Percentiles rank a stretch among this genome's conserved stretches.
phyloP scores from a whole-genome alignment of 768 basidiomycete genomes.

The Mycena olivaceomarginata region DNA sequence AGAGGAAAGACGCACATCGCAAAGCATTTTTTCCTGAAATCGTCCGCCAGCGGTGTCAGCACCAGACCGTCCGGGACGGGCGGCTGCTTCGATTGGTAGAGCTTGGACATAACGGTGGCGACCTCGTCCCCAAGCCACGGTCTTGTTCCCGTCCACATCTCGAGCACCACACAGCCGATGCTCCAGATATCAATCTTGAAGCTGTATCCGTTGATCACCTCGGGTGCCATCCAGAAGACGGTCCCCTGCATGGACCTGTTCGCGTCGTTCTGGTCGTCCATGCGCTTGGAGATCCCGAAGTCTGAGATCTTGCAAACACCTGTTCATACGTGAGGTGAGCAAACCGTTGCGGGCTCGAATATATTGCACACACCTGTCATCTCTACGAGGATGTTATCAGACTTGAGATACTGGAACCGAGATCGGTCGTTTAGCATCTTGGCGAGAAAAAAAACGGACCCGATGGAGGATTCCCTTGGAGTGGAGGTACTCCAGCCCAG shows the following conservation, averaged over 20 bases:
- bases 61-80: constrained; percentile 91
- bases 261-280: constrained; percentile 90
- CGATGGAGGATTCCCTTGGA: constrained; percentile 94
- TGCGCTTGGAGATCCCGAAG: constrained; percentile 98
- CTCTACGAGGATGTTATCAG: constrained; percentile 98
- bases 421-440: neutral
- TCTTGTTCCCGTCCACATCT: constrained; percentile 98
- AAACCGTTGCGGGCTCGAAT: too few relatives aligned
- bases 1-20: constrained; percentile 77
- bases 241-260: constrained; percentile 98
- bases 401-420: constrained; percentile 89
- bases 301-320: constrained; percentile 95
- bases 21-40: constrained; percentile 94
- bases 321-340: too few relatives aligned
- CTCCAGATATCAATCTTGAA: constrained; percentile 99
- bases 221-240: constrained; percentile 99
- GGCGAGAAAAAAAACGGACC: constrained; percentile 62
- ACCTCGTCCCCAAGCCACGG: constrained; percentile 96
- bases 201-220: constrained; percentile 95
- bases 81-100: constrained; percentile 91
- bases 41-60: constrained; percentile 84
- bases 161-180: constrained; percentile 97
- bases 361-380: constrained; percentile 96
- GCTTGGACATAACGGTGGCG: constrained; percentile 96
- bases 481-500: constrained; percentile 95